These are phyloP conservation scores for Halteria grandinella DNA, from an alignment of 73 alveolate species.

Conservation along the genomic window DNA sequence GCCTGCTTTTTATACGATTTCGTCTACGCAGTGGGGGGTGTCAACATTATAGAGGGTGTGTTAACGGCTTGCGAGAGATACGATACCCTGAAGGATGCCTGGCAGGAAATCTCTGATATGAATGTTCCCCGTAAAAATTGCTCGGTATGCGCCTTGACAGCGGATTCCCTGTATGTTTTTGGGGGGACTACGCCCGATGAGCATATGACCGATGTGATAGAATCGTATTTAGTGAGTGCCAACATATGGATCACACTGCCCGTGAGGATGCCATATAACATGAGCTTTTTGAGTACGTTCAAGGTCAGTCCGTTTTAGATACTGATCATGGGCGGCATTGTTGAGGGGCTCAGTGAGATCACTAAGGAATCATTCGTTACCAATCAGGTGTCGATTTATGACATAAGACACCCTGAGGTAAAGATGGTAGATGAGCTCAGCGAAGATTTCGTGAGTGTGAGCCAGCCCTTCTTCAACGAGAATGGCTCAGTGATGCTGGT, in stretches of 20 bases:
- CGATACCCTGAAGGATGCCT: slow-evolving; percentile 39
- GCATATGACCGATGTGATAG: slow-evolving; percentile 32
- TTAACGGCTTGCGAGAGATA: slow-evolving; percentile 61
- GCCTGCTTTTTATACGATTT: slow-evolving; percentile 60
- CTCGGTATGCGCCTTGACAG: slow-evolving; percentile 32
- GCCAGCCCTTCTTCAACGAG: slow-evolving; percentile 30
- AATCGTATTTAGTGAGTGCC: slow-evolving; percentile 11
- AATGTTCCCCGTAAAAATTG: slow-evolving; percentile 59
- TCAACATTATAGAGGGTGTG: slow-evolving; percentile 52
- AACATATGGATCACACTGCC: slow-evolving; percentile 34
- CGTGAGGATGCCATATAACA: slow-evolving; percentile 20
- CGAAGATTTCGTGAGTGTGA: slow-evolving; percentile 33
- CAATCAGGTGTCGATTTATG: slow-evolving; percentile 18
- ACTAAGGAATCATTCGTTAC: slow-evolving; percentile 17
- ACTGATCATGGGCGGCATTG: slow-evolving; percentile 21
- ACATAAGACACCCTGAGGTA: slow-evolving; percentile 39
- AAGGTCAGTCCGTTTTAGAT: slow-evolving; percentile 44
- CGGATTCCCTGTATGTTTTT: slow-evolving; percentile 61
- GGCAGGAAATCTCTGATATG: slow-evolving; percentile 60
- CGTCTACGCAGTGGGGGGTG: slow-evolving; percentile 65
- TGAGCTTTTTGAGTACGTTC: slow-evolving; percentile 26
- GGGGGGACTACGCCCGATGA: slow-evolving; percentile 57
- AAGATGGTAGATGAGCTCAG: background rate
- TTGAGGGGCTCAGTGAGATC: slow-evolving; percentile 43
- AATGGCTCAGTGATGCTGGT: slow-evolving; percentile 34